A percentile compares a stretch with the other conserved stretches of the same genome.
These are phyloP conservation scores for Carpinus viminea DNA, from an alignment of 306 rosid genomes.

Conservation along the genomic window DNA sequence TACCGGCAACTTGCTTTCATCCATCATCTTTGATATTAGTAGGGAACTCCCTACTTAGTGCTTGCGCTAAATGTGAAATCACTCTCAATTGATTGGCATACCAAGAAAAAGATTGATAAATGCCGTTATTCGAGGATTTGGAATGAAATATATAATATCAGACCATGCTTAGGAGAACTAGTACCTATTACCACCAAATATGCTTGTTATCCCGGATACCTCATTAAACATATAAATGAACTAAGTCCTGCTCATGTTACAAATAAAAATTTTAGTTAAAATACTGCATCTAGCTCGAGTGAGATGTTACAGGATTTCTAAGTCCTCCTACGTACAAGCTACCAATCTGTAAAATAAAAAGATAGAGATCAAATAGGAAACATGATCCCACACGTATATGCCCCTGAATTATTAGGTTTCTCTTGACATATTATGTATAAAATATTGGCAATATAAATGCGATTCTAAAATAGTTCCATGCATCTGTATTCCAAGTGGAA, in stretches of 20 bases:
- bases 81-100: too few species aligned
- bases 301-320: not conserved
- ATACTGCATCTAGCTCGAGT: not conserved
- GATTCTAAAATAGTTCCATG: not conserved
- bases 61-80: too few species aligned
- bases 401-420: not conserved
- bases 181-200: not conserved
- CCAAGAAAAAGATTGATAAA: too few species aligned
- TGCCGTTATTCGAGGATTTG: too few species aligned
- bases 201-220: not conserved
- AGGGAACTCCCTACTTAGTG: too few species aligned
- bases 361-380: not conserved
- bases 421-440: not conserved
- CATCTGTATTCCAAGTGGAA: not conserved
- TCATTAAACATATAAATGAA: not conserved
- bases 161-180: too few species aligned
- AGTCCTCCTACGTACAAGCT: not conserved
- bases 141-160: too few species aligned
- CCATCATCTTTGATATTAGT: too few species aligned
- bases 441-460: not conserved
- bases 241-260: not conserved
- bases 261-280: not conserved
- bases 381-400: not conserved
- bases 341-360: not conserved
- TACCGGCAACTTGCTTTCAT: too few species aligned